Evolutionary conservation across 2,329 filamentous ascomycete species (phyloP).

Genomic region (Chaetothyriales sp.): DNA sequence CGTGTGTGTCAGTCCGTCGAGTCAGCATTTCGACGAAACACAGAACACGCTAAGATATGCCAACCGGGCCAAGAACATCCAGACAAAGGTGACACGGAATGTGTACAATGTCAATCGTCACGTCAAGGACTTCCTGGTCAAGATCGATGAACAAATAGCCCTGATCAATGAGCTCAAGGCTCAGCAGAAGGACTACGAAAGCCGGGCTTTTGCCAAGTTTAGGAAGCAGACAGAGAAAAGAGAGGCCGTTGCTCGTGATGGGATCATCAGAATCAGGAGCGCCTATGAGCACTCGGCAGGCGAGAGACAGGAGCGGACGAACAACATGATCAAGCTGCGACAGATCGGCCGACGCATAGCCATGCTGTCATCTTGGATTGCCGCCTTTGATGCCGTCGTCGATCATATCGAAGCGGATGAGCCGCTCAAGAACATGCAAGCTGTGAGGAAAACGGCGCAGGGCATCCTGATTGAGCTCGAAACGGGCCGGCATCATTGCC

Average conservation of each 20-base stretch:
- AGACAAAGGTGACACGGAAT: constrained; percentile 97
- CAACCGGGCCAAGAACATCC: constrained; percentile 97
- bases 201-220: constrained; percentile 72
- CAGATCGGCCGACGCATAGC: constrained; percentile 74
- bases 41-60: constrained; percentile 96
- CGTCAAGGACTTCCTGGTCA: constrained; percentile 97
- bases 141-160: constrained; percentile 97
- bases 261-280: constrained; percentile 60
- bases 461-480: constrained; percentile 84
- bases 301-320: constrained; percentile 67
- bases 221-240: constrained; percentile 80
- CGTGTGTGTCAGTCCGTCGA: constrained; percentile 92
- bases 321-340: constrained; percentile 67
- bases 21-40: constrained; percentile 92
- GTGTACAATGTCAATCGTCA: constrained; percentile 98
- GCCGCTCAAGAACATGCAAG: constrained; percentile 50
- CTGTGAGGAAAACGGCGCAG: constrained; percentile 75
- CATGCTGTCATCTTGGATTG: constrained; percentile 82
- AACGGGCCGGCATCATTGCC: constrained; percentile 76
- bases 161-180: constrained; percentile 90
- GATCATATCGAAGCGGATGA: constrained; percentile 57
- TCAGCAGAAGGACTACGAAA: constrained; percentile 80
- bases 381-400: constrained; percentile 73
- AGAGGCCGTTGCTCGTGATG: constrained; percentile 61
- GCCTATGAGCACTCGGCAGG: constrained; percentile 69